Evolutionary conservation across 2,329 filamentous ascomycete genomes (phyloP).

Genomic region (Aureobasidium sp.): DNA sequence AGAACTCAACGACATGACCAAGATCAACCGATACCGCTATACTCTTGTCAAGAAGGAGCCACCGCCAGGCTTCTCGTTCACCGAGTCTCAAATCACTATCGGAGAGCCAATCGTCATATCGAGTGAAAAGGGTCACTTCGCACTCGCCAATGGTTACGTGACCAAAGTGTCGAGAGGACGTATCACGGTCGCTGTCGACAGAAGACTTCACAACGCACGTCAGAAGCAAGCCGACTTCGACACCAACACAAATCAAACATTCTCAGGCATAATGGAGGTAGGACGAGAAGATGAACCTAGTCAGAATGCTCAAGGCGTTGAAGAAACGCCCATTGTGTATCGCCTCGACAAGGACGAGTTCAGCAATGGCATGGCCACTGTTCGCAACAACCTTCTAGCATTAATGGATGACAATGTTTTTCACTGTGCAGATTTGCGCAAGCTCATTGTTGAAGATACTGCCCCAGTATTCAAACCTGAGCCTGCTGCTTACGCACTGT

Average conservation of each 20-base stretch:
- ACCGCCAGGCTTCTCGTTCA: slow-evolving; percentile 65
- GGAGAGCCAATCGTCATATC: slow-evolving; percentile 96
- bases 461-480: slow-evolving; percentile 65
- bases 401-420: slow-evolving; percentile 77
- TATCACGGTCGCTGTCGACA: slow-evolving; percentile 85
- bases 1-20: slow-evolving; percentile 56
- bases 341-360: slow-evolving; percentile 97
- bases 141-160: slow-evolving; percentile 86
- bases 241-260: slow-evolving; percentile 69
- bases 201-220: slow-evolving; percentile 79
- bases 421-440: slow-evolving; percentile 64
- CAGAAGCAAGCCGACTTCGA: slow-evolving; percentile 71
- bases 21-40: slow-evolving; percentile 89
- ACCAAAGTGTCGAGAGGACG: slow-evolving; percentile 65
- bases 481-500: slow-evolving; percentile 57
- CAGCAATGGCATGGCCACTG: slow-evolving; percentile 92
- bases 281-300: slow-evolving; percentile 41
- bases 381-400: slow-evolving; percentile 87
- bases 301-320: slow-evolving; percentile 19
- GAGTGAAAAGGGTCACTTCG: slow-evolving; percentile 91
- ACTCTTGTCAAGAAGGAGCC: slow-evolving; percentile 65
- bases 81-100: slow-evolving; percentile 78
- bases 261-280: slow-evolving; percentile 87
- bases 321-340: slow-evolving; percentile 57
- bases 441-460: slow-evolving; percentile 70